A percentile compares a stretch with the other conserved stretches of the same genome.
phyloP scores from a whole-genome alignment of 345 rosid genomes.

The Erodium maritimum region DNA sequence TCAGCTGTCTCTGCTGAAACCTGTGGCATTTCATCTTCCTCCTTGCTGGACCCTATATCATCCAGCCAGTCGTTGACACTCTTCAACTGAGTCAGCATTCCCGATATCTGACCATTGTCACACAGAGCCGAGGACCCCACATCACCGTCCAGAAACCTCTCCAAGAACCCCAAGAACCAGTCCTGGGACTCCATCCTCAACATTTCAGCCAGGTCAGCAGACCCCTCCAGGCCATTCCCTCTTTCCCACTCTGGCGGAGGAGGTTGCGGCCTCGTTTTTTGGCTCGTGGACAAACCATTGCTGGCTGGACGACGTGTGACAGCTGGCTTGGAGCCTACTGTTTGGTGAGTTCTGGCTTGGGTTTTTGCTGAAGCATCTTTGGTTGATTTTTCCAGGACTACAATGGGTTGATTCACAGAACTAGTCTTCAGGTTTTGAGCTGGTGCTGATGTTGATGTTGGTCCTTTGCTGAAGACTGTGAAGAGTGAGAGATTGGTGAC shows the following conservation, averaged over 20 bases:
- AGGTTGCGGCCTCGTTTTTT: conserved; percentile 38
- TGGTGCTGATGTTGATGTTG: conserved; percentile 18
- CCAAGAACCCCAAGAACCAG: conserved; percentile 88
- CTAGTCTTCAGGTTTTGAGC: conserved; percentile 25
- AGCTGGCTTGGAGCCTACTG: conserved; percentile 54
- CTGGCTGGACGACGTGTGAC: conserved; percentile 52
- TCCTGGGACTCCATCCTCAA: conserved; percentile 66
- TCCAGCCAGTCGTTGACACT: conserved; percentile 93
- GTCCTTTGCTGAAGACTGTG: conserved; percentile 52
- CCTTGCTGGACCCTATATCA: conserved; percentile 49
- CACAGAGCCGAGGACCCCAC: conserved; percentile 45
- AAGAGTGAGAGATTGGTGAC: conserved; percentile 68
- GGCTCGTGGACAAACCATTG: conserved; percentile 31
- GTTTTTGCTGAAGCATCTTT: conserved; percentile 22
- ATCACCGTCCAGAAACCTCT: conserved; percentile 78
- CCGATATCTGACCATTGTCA: conserved; percentile 75
- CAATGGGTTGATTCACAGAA: conserved; percentile 32
- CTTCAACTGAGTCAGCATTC: conserved; percentile 86
- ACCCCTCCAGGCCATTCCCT: conserved; percentile 55
- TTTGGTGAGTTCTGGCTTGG: conserved; percentile 36
- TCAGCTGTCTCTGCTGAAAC: conserved; percentile 53
- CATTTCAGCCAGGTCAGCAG: conserved; percentile 66
- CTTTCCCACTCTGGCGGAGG: conserved; percentile 59
- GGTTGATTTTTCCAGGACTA: conserved; percentile 38
- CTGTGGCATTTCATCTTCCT: conserved; percentile 33